These are phyloP conservation scores for Jacaranda mimosifolia DNA, from an alignment of 257 asterid species.

Conservation along the genomic window DNA sequence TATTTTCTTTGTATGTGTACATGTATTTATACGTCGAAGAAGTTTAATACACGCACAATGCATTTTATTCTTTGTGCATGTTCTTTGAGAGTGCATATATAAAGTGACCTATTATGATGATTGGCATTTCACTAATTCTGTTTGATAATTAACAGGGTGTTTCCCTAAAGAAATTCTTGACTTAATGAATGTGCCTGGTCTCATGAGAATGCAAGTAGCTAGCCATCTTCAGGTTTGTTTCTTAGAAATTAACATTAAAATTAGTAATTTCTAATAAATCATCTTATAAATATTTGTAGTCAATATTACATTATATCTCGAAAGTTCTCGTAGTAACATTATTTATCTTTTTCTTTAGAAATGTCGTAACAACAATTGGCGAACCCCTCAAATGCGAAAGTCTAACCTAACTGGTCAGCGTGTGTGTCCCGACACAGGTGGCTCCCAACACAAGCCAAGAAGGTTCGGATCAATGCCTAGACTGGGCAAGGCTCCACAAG, in stretches of 20 bases:
- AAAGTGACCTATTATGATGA: too few species aligned
- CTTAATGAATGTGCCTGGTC: constrained; percentile 54
- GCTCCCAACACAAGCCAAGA: constrained; percentile 36
- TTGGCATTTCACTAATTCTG: too few species aligned
- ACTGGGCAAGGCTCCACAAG: neutral
- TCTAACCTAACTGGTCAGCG: neutral
- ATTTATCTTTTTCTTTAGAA: constrained; percentile 33
- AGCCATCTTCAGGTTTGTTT: constrained; percentile 61
- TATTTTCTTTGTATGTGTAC: neutral
- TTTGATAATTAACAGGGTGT: constrained; percentile 42
- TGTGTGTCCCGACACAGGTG: neutral
- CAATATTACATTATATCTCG: neutral
- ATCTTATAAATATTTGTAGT: neutral
- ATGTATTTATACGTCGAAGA: too few species aligned
- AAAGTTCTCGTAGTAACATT: neutral
- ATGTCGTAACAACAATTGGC: constrained; percentile 61
- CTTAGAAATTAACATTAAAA: neutral
- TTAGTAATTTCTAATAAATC: neutral
- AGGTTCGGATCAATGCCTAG: constrained; percentile 60
- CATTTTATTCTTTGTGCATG: neutral
- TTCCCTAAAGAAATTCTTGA: constrained; percentile 54
- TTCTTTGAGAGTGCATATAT: neutral
- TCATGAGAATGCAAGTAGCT: constrained; percentile 67
- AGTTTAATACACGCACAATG: neutral
- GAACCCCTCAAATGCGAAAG: constrained; percentile 43